phyloP scores from a whole-genome alignment of 192 early-diverging fungal genomes.

The Dimargaris cristalligena region DNA sequence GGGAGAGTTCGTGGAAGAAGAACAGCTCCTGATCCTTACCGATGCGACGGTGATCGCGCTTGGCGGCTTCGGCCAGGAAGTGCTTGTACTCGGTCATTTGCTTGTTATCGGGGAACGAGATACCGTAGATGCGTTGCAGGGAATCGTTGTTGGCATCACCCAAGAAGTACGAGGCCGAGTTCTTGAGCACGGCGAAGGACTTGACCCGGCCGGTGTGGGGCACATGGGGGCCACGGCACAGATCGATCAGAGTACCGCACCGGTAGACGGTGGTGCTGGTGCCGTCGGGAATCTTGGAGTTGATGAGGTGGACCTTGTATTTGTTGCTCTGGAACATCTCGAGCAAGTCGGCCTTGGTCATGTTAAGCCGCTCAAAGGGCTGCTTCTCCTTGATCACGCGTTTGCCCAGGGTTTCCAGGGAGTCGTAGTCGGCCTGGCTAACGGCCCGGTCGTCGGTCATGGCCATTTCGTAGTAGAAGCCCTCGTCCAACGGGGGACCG shows the following conservation, averaged over 20 bases:
- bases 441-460: conserved; percentile 43
- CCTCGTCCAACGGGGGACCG: conserved; percentile 86
- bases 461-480: conserved; percentile 96
- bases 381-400: conserved; percentile 91
- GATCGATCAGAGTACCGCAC: conserved; percentile 94
- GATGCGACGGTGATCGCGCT: conserved; percentile 93
- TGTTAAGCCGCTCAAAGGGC: conserved; percentile 72
- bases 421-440: conserved; percentile 64
- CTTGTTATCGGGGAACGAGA: conserved; percentile 98
- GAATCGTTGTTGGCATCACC: conserved; percentile 95
- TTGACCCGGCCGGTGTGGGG: conserved; percentile 88
- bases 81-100: conserved; percentile 89
- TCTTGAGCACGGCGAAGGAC: conserved; percentile 85
- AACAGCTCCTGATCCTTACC: conserved; percentile 96
- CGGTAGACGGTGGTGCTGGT: conserved; percentile 95
- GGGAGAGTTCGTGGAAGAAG: conserved; percentile 92
- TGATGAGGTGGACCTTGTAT: conserved; percentile 93
- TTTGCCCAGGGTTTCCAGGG: conserved; percentile 74
- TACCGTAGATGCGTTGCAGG: conserved; percentile 95
- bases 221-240: conserved; percentile 91
- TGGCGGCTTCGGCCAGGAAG: conserved; percentile 91
- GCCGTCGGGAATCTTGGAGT: conserved; percentile 77
- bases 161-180: conserved; percentile 96
- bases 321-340: conserved; percentile 98
- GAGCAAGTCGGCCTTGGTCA: conserved; percentile 78